phyloP scores from a whole-genome alignment of 148 eudicot species.

The Arctostaphylos glauca region DNA sequence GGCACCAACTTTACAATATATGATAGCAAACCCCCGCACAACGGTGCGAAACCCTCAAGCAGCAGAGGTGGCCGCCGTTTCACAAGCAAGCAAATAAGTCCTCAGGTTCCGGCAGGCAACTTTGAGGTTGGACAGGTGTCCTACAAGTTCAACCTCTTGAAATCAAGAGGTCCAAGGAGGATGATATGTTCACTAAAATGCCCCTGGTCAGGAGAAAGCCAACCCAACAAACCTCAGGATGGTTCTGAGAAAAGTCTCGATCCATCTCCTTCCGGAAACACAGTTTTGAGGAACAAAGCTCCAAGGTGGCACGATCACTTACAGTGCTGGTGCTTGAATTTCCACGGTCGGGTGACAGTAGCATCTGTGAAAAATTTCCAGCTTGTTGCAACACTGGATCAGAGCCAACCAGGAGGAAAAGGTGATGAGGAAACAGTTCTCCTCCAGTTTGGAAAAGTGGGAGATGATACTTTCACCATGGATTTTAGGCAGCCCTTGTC shows the following conservation, averaged over 20 bases:
- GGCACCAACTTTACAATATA: slow-evolving; percentile 91
- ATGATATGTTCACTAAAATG: slow-evolving; percentile 73
- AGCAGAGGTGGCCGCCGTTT: slow-evolving; percentile 75
- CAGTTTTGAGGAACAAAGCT: slow-evolving; percentile 76
- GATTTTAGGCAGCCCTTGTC: slow-evolving; percentile 93
- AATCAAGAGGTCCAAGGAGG: slow-evolving; percentile 94
- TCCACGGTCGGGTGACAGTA: slow-evolving; percentile 91
- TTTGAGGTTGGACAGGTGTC: slow-evolving; percentile 76
- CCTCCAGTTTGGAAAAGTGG: slow-evolving; percentile 94
- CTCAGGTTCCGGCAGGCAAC: slow-evolving; percentile 88
- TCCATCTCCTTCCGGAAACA: slow-evolving; percentile 26
- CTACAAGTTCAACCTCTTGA: slow-evolving; percentile 91
- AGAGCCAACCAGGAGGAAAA: slow-evolving; percentile 82
- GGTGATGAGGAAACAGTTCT: slow-evolving; percentile 88
- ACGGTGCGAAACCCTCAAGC: slow-evolving; percentile 75
- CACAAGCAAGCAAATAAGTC: slow-evolving; percentile 88
- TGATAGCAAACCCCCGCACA: slow-evolving; percentile 83
- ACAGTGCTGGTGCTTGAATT: slow-evolving; percentile 98
- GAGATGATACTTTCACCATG: slow-evolving; percentile 87
- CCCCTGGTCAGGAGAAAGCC: slow-evolving; percentile 39
- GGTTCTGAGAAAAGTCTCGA: slow-evolving; percentile 32
- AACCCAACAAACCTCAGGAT: slow-evolving; percentile 20
- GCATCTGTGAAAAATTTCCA: slow-evolving; percentile 98
- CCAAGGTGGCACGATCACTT: slow-evolving; percentile 96
- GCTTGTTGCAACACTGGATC: slow-evolving; percentile 74